Evolutionary conservation across 768 basidiomycete species (phyloP), one percentile per base, ranked within the genome.

Genomic region (Filobasidium wieringae): DNA sequence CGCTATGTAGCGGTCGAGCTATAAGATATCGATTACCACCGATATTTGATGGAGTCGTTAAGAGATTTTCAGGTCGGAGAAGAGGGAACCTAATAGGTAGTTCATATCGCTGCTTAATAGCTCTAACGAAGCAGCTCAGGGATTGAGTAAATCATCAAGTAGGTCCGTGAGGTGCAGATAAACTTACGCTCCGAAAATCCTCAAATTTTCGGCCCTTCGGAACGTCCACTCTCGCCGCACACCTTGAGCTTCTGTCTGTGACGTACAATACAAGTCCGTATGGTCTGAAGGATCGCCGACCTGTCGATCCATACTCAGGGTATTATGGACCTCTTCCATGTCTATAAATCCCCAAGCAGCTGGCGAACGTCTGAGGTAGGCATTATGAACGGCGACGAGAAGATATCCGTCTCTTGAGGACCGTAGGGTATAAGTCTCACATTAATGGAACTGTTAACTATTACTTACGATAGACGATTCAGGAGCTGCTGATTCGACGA

Each of bases 131-230:
- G 14, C 17, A 31, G 41, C 14, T 37, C 19, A 40, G 17, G 7
- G 26, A 4, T 24, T 47, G 9, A 15, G 14, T 7, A 27, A 24
- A 2, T 26, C 43, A 8, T n/a, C 11, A 2, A 8, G 29, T 24
- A 14, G 30, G 26, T 27, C 43, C 39, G 6, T 14, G 24, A 17
- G 24, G 11, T 39, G 26, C 9, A 30, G 7, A 8, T 6, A 11
- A 9, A 71, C 72, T 68, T 37, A 73, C 72, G 72, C 72, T 29
- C 66, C 70, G 63, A 66, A 71, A 32, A 61, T 64, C 15, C 67
- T 69, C 26, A 73, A 47, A 39, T 73, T 73, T 17, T 65, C 68
- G 15, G 66, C 66, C 29, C 62, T 56, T 36, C 68, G 60, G 56
- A 73, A 73, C 9, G 72, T 73, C 72, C 72, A 73, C 22, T 68